A percentile compares a stretch with the other conserved stretches of the same genome.
Conservation (phyloP, 2,329 filamentous ascomycete genomes). For the Arthrobotrys megalospora region DNA sequence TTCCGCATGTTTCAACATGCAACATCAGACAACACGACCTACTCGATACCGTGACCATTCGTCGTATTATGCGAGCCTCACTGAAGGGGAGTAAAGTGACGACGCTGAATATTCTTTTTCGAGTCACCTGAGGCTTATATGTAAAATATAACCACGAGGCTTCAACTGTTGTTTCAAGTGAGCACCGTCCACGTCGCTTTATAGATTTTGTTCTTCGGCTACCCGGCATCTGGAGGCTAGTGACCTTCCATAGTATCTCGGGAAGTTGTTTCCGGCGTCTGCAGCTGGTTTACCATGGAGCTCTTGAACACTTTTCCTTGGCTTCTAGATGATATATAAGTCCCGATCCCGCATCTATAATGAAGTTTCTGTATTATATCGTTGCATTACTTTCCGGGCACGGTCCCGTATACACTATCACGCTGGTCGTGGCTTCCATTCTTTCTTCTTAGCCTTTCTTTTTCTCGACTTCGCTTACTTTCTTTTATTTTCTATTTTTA, state of each 20-base stretch:
- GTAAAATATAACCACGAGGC: neutral
- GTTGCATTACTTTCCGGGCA: neutral
- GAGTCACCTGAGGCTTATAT: slow-evolving; percentile 2
- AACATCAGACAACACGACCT: slow-evolving; percentile 23
- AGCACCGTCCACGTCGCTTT: too few relatives aligned
- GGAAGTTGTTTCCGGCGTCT: slow-evolving; percentile 18
- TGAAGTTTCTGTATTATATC: neutral
- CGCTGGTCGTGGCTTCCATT: slow-evolving; percentile 12
- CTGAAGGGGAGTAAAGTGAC: neutral
- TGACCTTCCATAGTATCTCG: slow-evolving; percentile 4
- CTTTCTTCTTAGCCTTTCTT: too few relatives aligned
- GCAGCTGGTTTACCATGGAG: neutral
- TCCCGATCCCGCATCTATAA: neutral
- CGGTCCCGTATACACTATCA: neutral
- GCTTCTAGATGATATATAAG: neutral
- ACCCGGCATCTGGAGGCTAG: slow-evolving; percentile 4
- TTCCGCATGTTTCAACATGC: slow-evolving; percentile 26
- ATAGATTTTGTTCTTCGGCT: neutral
- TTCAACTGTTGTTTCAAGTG: neutral
- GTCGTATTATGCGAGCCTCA: neutral
- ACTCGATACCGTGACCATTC: neutral
- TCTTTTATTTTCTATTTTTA: slow-evolving; percentile 10
- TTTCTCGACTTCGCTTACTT: neutral
- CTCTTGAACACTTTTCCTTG: neutral
- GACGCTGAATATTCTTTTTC: neutral